These are phyloP conservation scores for Arachnomyces sp. DNA, from an alignment of 2,329 filamentous ascomycete genomes.

Conservation along the genomic window DNA sequence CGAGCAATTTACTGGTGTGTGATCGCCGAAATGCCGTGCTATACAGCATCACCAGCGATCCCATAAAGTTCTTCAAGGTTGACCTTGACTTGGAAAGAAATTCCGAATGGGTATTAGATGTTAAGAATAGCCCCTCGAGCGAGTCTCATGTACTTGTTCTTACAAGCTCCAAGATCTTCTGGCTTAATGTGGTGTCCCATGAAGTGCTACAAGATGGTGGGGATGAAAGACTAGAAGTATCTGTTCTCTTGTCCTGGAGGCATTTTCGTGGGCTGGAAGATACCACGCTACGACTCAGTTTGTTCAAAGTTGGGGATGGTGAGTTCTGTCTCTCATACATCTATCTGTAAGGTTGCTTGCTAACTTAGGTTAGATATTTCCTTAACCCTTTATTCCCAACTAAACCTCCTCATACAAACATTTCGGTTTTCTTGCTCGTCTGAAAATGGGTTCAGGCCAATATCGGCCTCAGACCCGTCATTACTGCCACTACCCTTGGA, in stretches of 20 bases:
- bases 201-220: conserved; percentile 14
- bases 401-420: conserved; percentile 25
- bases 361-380: conserved; percentile 25
- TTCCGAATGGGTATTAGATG: conserved; percentile 49
- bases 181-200: conserved; percentile 33
- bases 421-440: conserved; percentile 24
- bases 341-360: conserved; percentile 4
- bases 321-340: conserved; percentile 10
- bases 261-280: conserved; percentile 51
- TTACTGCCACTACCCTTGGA: conserved; percentile 22
- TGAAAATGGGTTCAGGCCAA: conserved; percentile 15
- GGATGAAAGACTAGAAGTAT: conserved; percentile 22
- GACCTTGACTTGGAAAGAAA: conserved; percentile 29
- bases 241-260: conserved; percentile 40
- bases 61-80: conserved; percentile 22
- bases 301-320: conserved; percentile 21
- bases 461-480: conserved; percentile 27
- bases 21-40: conserved; percentile 38
- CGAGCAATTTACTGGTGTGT: conserved; percentile 43
- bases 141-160: conserved; percentile 44
- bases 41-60: conserved; percentile 24
- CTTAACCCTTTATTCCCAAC: conserved; percentile 34
- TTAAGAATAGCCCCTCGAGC: conserved; percentile 37
- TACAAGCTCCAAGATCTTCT: conserved; percentile 45
- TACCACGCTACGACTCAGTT: conserved; percentile 38